Evolutionary conservation across 768 basidiomycete genomes (phyloP).

Genomic region (Phaeotremella fagi): DNA sequence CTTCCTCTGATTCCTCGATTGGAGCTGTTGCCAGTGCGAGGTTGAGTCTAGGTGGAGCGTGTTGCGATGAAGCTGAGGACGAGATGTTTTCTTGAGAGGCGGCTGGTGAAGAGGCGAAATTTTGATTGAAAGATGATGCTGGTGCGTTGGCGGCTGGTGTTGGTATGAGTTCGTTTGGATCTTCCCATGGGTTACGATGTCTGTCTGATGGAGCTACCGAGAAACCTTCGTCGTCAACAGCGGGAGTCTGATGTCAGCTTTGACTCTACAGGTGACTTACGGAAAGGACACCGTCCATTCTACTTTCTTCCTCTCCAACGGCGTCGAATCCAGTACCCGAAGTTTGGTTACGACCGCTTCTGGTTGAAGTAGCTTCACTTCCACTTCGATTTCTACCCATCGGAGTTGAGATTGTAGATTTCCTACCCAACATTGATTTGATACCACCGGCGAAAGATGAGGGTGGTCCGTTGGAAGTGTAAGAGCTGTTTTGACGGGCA

Average conservation of each 20-base stretch:
- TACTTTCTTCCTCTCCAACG: constrained; percentile 25
- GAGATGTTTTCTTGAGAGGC: constrained; percentile 24
- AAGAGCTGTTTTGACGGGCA: constrained; percentile 25
- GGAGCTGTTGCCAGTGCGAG: constrained; percentile 44
- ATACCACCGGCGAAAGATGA: constrained; percentile 28
- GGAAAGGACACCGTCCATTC: constrained; percentile 5
- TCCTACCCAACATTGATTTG: constrained; percentile 34
- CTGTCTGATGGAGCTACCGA: constrained; percentile 50
- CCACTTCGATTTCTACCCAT: constrained; percentile 25
- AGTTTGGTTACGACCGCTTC: constrained; percentile 22
- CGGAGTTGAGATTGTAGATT: constrained; percentile 13
- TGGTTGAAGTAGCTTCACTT: constrained; percentile 33
- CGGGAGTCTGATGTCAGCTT: constrained; percentile 7
- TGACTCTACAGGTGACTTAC: not conserved
- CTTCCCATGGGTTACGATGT: constrained; percentile 48
- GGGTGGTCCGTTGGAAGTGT: constrained; percentile 4
- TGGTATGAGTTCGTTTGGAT: constrained; percentile 27
- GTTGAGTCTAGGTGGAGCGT: constrained; percentile 25
- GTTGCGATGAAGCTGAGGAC: constrained; percentile 15
- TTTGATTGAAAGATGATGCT: constrained; percentile 19
- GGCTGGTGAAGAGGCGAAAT: constrained; percentile 21
- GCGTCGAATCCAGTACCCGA: constrained; percentile 17
- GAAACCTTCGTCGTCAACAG: constrained; percentile 50
- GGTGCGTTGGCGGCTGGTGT: constrained; percentile 9
- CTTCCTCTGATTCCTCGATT: constrained; percentile 47